Conservation (phyloP, 441 rosid species). For the Melastoma candidum region DNA sequence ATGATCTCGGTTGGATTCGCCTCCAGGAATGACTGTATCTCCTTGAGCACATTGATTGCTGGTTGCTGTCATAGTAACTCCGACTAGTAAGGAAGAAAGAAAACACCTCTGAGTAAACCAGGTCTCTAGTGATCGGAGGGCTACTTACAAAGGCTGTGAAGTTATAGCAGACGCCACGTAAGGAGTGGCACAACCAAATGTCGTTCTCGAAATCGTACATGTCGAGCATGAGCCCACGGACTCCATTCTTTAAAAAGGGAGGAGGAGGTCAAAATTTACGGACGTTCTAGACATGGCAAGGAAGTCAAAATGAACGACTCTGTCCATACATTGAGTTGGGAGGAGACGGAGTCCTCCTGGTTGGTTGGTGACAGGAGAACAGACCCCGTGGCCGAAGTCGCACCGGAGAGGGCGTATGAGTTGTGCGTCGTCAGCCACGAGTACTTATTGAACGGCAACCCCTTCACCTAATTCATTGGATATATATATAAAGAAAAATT, state of each 20-base stretch:
- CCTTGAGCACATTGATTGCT: conserved; percentile 66
- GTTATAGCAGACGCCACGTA: conserved; percentile 55
- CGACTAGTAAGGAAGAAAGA: too few species aligned
- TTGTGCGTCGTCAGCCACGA: conserved; percentile 93
- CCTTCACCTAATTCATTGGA: conserved; percentile 50
- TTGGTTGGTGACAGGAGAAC: conserved; percentile 32
- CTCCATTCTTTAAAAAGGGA: conserved; percentile 48
- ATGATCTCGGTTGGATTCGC: conserved; percentile 72
- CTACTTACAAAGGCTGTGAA: conserved; percentile 77
- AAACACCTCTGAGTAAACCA: too few species aligned
- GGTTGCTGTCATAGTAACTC: conserved; percentile 46
- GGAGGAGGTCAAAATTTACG: neutral
- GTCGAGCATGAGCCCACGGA: conserved; percentile 92
- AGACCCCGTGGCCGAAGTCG: conserved; percentile 40
- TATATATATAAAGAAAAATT: conserved; percentile 9
- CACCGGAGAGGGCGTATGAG: conserved; percentile 47
- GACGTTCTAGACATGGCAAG: too few species aligned
- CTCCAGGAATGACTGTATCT: conserved; percentile 55
- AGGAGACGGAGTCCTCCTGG: conserved; percentile 78
- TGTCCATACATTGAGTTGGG: conserved; percentile 56
- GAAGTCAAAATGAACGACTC: too few species aligned
- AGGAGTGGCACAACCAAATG: conserved; percentile 87
- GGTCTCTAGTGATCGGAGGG: too few species aligned
- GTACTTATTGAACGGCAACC: conserved; percentile 77
- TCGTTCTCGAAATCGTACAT: conserved; percentile 72